phyloP scores from a whole-genome alignment of 371 early-diverging fungal genomes.

The Blakeslea trispora region DNA sequence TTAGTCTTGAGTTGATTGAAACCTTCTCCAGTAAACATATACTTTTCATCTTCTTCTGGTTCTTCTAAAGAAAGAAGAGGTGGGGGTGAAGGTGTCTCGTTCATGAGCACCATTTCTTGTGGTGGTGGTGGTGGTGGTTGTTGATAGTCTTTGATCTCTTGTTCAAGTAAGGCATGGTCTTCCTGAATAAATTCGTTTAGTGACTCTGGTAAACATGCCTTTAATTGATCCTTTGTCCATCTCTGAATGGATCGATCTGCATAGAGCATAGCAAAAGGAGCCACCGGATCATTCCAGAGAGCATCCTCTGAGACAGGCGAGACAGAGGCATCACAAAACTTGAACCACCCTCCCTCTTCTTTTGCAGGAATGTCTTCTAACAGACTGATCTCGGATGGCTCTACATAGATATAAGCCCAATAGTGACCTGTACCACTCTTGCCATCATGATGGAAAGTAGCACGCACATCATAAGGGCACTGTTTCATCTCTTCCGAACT shows the following conservation, averaged over 20 bases:
- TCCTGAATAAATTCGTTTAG: constrained; percentile 27
- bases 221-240: constrained; percentile 15
- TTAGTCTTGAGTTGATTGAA: constrained; percentile 15
- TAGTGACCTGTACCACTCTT: constrained; percentile 45
- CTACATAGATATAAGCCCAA: constrained; percentile 49
- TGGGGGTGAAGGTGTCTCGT: too few species aligned
- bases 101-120: too few species aligned
- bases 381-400: constrained; percentile 17
- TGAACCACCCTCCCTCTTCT: constrained; percentile 35
- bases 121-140: neutral
- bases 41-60: neutral
- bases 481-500: constrained; percentile 33
- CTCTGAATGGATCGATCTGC: constrained; percentile 18
- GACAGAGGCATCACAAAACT: constrained; percentile 47
- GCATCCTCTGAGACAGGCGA: constrained; percentile 31
- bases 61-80: too few species aligned
- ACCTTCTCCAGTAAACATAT: constrained; percentile 10
- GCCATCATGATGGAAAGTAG: constrained; percentile 44
- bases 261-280: constrained; percentile 41
- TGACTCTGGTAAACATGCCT: constrained; percentile 18
- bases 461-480: constrained; percentile 35
- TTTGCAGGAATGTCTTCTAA: constrained; percentile 18
- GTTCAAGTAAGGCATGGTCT: constrained; percentile 30
- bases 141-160: constrained; percentile 22
- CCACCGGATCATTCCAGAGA: constrained; percentile 24